Evolutionary conservation across 2,329 filamentous ascomycete species (phyloP).

Genomic region (Nectriaceae sp.): DNA sequence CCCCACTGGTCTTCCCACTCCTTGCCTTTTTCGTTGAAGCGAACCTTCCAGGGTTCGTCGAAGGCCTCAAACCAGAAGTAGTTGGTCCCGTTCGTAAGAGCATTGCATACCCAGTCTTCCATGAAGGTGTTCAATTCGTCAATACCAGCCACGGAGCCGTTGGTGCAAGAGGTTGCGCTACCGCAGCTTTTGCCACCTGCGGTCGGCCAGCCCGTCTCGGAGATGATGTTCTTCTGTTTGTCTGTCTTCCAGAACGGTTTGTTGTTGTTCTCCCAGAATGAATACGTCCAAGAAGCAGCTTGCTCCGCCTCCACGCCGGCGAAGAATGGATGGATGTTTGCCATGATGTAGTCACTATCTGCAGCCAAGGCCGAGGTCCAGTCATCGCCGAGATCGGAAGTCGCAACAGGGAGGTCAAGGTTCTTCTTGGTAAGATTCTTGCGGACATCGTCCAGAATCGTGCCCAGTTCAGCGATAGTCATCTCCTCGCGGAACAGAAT

Average conservation of each 20-base stretch:
- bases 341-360: constrained; percentile 86
- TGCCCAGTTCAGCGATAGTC: constrained; percentile 62
- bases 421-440: constrained; percentile 68
- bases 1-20: constrained; percentile 98
- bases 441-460: constrained; percentile 67
- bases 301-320: constrained; percentile 69
- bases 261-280: constrained; percentile 77
- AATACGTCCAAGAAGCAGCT: constrained; percentile 78
- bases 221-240: constrained; percentile 72
- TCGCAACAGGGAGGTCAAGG: constrained; percentile 76
- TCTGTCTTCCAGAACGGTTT: constrained; percentile 64
- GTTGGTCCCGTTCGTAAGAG: constrained; percentile 78
- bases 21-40: constrained; percentile 67
- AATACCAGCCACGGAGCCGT: constrained; percentile 76
- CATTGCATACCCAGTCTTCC: constrained; percentile 79
- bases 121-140: constrained; percentile 84
- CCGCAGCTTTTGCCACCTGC: constrained; percentile 81
- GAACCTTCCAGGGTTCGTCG: constrained; percentile 92
- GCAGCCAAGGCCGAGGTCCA: constrained; percentile 73
- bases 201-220: constrained; percentile 90
- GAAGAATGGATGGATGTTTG: constrained; percentile 97
- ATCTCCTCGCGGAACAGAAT: constrained; percentile 78
- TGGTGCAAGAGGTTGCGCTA: constrained; percentile 52
- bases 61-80: constrained; percentile 99
- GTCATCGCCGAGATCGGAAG: constrained; percentile 85